Percentiles rank a stretch among this genome's conserved stretches.
Evolutionary conservation across 2,329 filamentous ascomycete species (phyloP).

Genomic region (Diaporthe sp.): DNA sequence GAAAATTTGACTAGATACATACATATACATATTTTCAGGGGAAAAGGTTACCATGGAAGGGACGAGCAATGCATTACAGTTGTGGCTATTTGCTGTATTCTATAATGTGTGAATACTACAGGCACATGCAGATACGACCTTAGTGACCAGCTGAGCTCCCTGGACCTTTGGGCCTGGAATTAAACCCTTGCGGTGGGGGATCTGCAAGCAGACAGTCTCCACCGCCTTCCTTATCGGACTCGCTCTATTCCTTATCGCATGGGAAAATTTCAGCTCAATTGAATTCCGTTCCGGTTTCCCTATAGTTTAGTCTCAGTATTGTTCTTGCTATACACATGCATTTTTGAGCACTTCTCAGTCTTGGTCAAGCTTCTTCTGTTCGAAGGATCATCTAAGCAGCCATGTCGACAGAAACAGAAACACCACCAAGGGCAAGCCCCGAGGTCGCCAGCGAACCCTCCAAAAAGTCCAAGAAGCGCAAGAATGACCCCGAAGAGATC

Average conservation of each 20-base stretch:
- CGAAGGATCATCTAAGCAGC: neutral
- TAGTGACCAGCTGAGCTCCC: neutral
- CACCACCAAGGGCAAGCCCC: conserved; percentile 12
- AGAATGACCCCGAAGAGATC: conserved; percentile 78
- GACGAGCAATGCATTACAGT: neutral
- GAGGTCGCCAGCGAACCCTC: conserved; percentile 40
- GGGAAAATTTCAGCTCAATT: conserved; percentile 28
- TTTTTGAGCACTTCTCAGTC: neutral
- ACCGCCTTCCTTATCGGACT: conserved; percentile 25
- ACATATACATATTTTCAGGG: no score
- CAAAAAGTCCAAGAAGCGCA: conserved; percentile 74
- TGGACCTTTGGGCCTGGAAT: neutral
- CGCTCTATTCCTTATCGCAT: neutral
- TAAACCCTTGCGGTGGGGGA: conserved; percentile 15
- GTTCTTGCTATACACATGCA: neutral
- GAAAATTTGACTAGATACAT: neutral
- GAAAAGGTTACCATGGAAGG: neutral
- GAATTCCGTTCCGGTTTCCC: neutral
- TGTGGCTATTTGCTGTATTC: neutral
- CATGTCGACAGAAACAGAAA: conserved; percentile 32
- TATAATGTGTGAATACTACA: no score
- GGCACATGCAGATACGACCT: no score
- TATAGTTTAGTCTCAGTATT: no score
- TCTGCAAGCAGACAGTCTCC: neutral
- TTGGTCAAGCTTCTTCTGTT: neutral